These are phyloP conservation scores for Populus pruinosa DNA, from an alignment of 345 rosid species.

Conservation along the genomic window DNA sequence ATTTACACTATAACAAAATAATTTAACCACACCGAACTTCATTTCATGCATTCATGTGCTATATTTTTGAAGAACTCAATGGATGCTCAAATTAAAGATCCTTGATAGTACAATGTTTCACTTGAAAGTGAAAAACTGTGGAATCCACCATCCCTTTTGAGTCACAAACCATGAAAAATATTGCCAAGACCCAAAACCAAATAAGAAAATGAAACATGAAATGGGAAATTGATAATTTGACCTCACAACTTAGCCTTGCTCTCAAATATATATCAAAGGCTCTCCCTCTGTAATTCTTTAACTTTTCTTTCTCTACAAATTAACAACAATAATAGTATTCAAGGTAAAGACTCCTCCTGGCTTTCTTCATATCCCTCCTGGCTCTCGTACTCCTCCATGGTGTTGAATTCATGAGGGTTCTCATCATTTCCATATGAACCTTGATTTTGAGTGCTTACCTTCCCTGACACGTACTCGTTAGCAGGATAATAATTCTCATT, in stretches of 20 bases:
- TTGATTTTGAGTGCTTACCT: slow-evolving; percentile 1
- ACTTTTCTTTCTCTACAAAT: neutral
- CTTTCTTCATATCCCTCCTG: slow-evolving; percentile 29
- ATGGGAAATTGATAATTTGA: neutral
- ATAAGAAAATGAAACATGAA: neutral
- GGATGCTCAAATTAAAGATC: neutral
- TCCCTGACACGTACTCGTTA: slow-evolving; percentile 12
- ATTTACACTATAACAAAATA: no score
- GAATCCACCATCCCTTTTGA: neutral
- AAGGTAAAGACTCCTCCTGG: slow-evolving; percentile 43
- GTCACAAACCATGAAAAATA: neutral
- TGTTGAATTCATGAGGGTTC: slow-evolving; percentile 43
- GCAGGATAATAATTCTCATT: slow-evolving; percentile 15
- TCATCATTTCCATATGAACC: slow-evolving; percentile 19
- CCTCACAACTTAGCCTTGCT: neutral
- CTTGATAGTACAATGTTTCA: neutral
- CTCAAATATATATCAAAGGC: neutral
- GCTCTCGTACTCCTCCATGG: slow-evolving; percentile 56
- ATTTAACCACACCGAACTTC: no score
- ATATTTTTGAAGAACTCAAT: neutral
- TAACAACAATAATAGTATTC: slow-evolving; percentile 2
- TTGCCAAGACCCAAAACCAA: neutral
- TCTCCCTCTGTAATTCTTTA: neutral
- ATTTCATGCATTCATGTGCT: no score
- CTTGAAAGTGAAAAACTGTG: neutral